phyloP scores from a whole-genome alignment of 2,329 filamentous ascomycete genomes.

The Cytospora mali region DNA sequence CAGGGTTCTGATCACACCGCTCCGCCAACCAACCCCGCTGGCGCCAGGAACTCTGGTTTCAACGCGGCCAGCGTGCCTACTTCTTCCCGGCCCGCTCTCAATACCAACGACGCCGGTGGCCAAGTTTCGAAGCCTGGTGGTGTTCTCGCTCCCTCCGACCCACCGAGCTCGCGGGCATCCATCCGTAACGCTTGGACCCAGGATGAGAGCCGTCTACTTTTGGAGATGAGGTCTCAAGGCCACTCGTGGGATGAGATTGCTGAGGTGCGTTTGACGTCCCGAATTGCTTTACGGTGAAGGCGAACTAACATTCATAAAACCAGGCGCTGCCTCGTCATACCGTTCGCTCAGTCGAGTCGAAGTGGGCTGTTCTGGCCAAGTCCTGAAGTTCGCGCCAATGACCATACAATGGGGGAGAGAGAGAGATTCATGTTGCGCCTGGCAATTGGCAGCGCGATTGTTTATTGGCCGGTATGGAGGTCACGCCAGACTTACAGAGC shows the following conservation, averaged over 20 bases:
- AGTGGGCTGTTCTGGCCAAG: neutral
- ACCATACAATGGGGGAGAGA: too few species aligned
- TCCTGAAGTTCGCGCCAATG: neutral
- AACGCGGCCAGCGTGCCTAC: too few species aligned
- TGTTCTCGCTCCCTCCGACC: neutral
- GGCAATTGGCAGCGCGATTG: neutral
- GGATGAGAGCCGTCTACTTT: neutral
- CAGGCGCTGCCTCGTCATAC: neutral
- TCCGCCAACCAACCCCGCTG: neutral
- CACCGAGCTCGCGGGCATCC: neutral
- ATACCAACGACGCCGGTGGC: neutral
- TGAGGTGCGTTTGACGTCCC: neutral
- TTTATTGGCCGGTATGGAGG: neutral
- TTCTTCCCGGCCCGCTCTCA: too few species aligned
- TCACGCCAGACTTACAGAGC: neutral
- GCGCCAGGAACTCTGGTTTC: too few species aligned
- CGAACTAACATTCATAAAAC: neutral
- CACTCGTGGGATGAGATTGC: neutral
- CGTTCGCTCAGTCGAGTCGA: neutral
- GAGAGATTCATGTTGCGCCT: too few species aligned
- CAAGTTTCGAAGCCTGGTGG: neutral
- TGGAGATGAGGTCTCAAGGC: neutral
- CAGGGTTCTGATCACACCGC: neutral
- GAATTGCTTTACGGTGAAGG: neutral
- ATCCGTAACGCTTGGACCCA: neutral